Conservation (phyloP, 441 rosid species). For the Populus hybrid region DNA sequence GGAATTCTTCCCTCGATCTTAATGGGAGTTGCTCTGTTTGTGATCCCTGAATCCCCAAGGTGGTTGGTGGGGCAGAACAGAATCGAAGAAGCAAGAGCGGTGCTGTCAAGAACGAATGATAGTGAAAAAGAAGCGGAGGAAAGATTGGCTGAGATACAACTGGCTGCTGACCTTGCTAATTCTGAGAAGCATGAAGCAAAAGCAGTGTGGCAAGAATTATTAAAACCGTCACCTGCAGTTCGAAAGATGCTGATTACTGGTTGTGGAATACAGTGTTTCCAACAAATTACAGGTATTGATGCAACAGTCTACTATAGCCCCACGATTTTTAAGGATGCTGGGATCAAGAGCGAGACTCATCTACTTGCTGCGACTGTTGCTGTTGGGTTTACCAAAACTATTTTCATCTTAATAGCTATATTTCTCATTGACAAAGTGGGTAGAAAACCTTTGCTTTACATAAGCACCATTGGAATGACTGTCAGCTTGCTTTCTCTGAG, state of each 20-base stretch:
- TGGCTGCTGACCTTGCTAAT: slow-evolving; percentile 50
- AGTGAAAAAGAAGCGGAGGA: slow-evolving; percentile 65
- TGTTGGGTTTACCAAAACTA: slow-evolving; percentile 73
- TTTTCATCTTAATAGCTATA: slow-evolving; percentile 68
- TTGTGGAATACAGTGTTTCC: slow-evolving; percentile 85
- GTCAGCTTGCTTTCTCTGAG: slow-evolving; percentile 54
- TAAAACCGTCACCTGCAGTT: slow-evolving; percentile 66
- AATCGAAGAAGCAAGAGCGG: slow-evolving; percentile 65
- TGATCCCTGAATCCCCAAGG: slow-evolving; percentile 90
- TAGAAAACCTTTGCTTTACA: slow-evolving; percentile 72
- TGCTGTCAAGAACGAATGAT: slow-evolving; percentile 65
- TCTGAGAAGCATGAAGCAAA: slow-evolving; percentile 31
- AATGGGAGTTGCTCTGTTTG: slow-evolving; percentile 64
- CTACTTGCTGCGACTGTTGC: slow-evolving; percentile 84
- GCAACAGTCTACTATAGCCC: slow-evolving; percentile 93
- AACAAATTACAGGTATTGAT: slow-evolving; percentile 78
- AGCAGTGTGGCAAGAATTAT: slow-evolving; percentile 66
- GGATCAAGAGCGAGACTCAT: slow-evolving; percentile 57
- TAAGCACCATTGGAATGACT: slow-evolving; percentile 89
- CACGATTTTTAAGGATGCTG: slow-evolving; percentile 59
- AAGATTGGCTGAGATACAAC: slow-evolving; percentile 66
- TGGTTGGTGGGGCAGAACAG: slow-evolving; percentile 79
- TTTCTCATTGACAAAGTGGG: slow-evolving; percentile 71
- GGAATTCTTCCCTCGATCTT: slow-evolving; percentile 75
- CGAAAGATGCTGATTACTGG: slow-evolving; percentile 72